phyloP scores from a whole-genome alignment of 306 rosid genomes.

The Vigna angularis region DNA sequence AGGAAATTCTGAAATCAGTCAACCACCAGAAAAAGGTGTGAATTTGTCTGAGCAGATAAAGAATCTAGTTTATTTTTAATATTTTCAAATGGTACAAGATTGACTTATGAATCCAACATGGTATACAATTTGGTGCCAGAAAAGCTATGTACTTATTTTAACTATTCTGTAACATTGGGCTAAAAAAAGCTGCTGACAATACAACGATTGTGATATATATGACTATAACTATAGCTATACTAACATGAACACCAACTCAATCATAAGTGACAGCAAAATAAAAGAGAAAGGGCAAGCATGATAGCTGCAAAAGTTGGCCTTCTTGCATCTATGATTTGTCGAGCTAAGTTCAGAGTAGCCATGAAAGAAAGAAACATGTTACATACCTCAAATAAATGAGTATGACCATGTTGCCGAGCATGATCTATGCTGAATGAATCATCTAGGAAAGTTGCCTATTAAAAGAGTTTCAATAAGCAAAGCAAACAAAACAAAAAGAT shows the following conservation, averaged over 20 bases:
- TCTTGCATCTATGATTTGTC: conserved; percentile 29
- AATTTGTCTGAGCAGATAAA: conserved; percentile 17
- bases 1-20: conserved; percentile 12
- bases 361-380: conserved; percentile 31
- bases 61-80: no score
- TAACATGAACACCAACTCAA: background rate
- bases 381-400: conserved; percentile 81
- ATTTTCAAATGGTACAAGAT: no score
- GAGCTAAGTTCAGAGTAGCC: conserved; percentile 31
- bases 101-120: no score
- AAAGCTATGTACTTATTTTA: no score
- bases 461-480: conserved; percentile 37
- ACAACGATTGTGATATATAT: background rate
- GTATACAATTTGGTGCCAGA: no score
- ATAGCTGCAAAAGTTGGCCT: conserved; percentile 4
- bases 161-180: no score
- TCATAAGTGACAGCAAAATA: conserved; percentile 24
- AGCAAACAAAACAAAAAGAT: conserved; percentile 10
- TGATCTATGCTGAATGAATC: conserved; percentile 81
- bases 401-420: conserved; percentile 89
- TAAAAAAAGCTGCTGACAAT: background rate
- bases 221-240: background rate
- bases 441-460: conserved; percentile 92
- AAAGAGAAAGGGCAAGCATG: conserved; percentile 12
- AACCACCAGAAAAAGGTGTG: background rate